These are phyloP conservation scores for Ilex asprella DNA, from an alignment of 257 asterid species.

Conservation along the genomic window DNA sequence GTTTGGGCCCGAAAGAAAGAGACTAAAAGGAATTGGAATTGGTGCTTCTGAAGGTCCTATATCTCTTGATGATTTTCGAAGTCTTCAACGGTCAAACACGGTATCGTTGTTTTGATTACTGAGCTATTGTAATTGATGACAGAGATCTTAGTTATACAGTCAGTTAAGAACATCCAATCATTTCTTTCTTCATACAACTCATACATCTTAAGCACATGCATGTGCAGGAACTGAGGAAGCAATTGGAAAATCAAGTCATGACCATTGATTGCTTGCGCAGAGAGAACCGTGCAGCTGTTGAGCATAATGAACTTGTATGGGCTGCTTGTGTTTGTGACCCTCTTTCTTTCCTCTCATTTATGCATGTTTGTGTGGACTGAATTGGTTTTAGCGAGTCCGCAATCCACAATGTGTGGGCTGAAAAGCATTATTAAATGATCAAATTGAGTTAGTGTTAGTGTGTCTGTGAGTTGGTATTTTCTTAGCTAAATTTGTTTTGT, in stretches of 20 bases:
- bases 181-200: background rate
- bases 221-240: constrained; percentile 83
- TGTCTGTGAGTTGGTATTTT: too few relatives aligned
- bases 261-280: constrained; percentile 53
- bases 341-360: background rate
- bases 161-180: constrained; percentile 9
- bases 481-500: too few relatives aligned
- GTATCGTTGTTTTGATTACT: constrained; percentile 29
- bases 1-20: constrained; percentile 59
- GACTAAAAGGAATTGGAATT: constrained; percentile 89
- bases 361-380: constrained; percentile 1
- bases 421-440: too few relatives aligned
- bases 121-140: background rate
- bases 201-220: constrained; percentile 6
- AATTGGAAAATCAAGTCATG: constrained; percentile 70
- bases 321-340: too few relatives aligned
- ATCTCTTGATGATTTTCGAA: constrained; percentile 90
- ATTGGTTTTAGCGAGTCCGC: background rate
- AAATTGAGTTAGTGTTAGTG: too few relatives aligned
- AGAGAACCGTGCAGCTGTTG: constrained; percentile 56
- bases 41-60: constrained; percentile 90
- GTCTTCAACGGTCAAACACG: constrained; percentile 88
- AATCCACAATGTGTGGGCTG: too few relatives aligned
- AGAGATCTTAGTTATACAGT: background rate
- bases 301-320: constrained; percentile 71